Percentiles rank a stretch among this genome's conserved stretches.
Conservation (phyloP, 75 land plant genomes). For the Gnetum montanum region DNA sequence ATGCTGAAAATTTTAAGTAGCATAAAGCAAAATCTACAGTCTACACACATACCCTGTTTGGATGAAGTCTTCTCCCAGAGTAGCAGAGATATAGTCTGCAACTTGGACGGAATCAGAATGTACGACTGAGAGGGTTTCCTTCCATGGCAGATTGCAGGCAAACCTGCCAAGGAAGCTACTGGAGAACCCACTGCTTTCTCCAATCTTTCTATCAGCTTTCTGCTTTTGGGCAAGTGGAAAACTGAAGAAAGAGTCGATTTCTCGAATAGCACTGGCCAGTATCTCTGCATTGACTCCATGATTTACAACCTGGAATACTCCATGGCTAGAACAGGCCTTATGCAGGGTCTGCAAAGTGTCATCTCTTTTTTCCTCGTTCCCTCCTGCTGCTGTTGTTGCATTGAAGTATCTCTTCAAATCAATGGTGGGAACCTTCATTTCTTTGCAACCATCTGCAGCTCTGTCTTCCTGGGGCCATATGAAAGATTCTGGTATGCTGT, state of each 20-base stretch:
- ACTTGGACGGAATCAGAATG: conserved; percentile 8
- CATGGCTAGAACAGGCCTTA: conserved; percentile 43
- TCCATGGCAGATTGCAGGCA: conserved; percentile 49
- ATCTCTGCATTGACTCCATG: conserved; percentile 42
- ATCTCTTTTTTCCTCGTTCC: conserved; percentile 7
- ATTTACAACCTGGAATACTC: conserved; percentile 67
- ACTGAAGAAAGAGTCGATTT: conserved; percentile 24
- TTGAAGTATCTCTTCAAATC: not conserved
- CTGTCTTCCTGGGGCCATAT: conserved; percentile 32
- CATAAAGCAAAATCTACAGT: too few relatives aligned
- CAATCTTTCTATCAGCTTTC: conserved; percentile 21
- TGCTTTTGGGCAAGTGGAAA: conserved; percentile 27
- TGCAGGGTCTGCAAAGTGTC: conserved; percentile 6
- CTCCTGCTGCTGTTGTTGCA: conserved; percentile 2
- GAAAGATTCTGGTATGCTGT: conserved; percentile 9
- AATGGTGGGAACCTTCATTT: not conserved
- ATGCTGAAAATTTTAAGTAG: too few relatives aligned
- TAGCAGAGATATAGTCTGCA: conserved; percentile 10
- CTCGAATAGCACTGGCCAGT: conserved; percentile 23
- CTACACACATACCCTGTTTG: conserved; percentile 23
- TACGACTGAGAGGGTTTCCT: conserved; percentile 44
- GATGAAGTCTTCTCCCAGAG: conserved; percentile 10
- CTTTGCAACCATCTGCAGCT: conserved; percentile 9
- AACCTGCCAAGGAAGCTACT: conserved; percentile 38
- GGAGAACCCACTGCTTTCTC: conserved; percentile 40